phyloP scores from a whole-genome alignment of 2,329 filamentous ascomycete genomes.

The Pseudogymnoascus sp. region DNA sequence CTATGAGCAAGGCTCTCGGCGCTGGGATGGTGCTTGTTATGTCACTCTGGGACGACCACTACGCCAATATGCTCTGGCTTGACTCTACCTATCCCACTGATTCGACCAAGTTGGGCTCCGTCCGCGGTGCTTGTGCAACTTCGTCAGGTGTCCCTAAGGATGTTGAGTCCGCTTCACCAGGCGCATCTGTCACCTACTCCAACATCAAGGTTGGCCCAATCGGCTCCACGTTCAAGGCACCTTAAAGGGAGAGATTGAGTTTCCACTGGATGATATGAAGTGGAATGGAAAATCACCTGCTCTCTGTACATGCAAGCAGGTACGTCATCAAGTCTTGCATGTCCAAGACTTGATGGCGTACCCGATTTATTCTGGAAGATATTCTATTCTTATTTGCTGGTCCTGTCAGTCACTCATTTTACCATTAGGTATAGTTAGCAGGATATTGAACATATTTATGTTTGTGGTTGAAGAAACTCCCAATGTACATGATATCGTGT shows the following conservation, averaged over 20 bases:
- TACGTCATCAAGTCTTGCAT: not conserved
- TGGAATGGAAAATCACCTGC: not conserved
- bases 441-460: not conserved
- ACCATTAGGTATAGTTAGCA: not conserved
- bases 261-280: not conserved
- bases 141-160: conserved; percentile 44
- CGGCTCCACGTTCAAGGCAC: conserved; percentile 23
- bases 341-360: not conserved
- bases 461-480: too few species aligned
- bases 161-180: conserved; percentile 39
- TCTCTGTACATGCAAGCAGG: not conserved
- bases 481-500: too few species aligned
- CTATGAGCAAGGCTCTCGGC: conserved; percentile 47
- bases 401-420: not conserved
- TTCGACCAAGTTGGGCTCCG: conserved; percentile 38
- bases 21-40: conserved; percentile 59
- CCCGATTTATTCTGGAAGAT: not conserved
- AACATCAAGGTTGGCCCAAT: conserved; percentile 29
- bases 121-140: conserved; percentile 47
- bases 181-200: conserved; percentile 35
- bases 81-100: conserved; percentile 56
- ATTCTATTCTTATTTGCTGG: not conserved
- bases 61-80: conserved; percentile 66
- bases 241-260: not conserved
- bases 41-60: conserved; percentile 49